Evolutionary conservation across 2,329 filamentous ascomycete species (phyloP), one percentile per base, ranked within the genome.

Genomic region (Davidsoniella virescens): DNA sequence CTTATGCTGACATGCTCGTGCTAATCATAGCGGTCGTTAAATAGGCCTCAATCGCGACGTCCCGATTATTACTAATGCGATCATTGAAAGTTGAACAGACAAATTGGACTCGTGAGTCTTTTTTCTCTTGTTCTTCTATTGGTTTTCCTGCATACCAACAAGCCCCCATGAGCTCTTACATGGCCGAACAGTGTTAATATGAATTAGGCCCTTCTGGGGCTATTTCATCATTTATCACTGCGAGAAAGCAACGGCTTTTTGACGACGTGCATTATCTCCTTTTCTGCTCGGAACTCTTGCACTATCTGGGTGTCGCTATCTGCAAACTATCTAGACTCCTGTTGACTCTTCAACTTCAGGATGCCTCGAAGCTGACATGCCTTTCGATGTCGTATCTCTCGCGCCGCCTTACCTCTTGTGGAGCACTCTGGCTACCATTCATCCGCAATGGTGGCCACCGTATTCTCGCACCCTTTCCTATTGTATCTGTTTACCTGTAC

Each of bases 151-250:
- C 38, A 18, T 33, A 12, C 26, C 26, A 33, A 18, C 17, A 40
- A 17, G 20, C 26, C 38, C 42, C 39, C 38, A 37, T 47, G 45
- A 37, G 37, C 18, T 14, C 26, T 12, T 26, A 16, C 8, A 42
- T 42, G 47, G 47, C 42, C 36, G 47, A 42, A 33, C 18, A 43
- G 47, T 12, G 33, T 29, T 23, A 42, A 17, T 14, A 18, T 20
- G 46, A 53, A 50, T 43, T 53, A 53, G 46, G 51, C 51, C 51
- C 51, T 53, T 53, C 47, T 53, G 47, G 51, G 51, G 51, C 51
- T 20, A 38, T 38, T 40, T 38, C 29, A 46, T 47, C 44, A 18
- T 45, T 48, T 23, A 39, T 18, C 37, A 33, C 25, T 20, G 40
- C 18, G 40, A 20, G 40, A n/a, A 43, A 43, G 18, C 18, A 18